Base-by-base conservation (phyloP, 2,329 filamentous ascomycete species). In the Shiraia sp. region DNA sequence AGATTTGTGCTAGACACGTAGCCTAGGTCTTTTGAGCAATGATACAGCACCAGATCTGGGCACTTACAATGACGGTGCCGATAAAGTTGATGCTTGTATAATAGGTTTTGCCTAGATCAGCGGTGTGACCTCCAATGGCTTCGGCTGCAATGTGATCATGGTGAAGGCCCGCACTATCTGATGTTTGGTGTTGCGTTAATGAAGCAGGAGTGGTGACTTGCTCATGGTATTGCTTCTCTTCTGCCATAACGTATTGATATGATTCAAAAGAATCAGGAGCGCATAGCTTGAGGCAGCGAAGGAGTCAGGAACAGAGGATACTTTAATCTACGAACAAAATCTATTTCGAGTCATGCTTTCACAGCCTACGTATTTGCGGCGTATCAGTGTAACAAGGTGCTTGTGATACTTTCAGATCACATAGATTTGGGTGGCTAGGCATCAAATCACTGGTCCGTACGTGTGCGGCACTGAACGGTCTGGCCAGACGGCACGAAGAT, bases 1-100 rank as follows among this genome's bases (percentile, higher is more conserved):
- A 57, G 16, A 65, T 63, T 28, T 65, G 60, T 15, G 61, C 59
- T 19, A 65, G 44, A 46, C 61, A 65, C 31, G 59, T 60, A 3
- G 57, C 61, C 61, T 65, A 15, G 17, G 3, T 9, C 25, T 29
- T 4, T 30, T 45, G 3, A 45, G 43, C 9, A 25, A 16, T 16
- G n/a, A 10, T 10, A 5, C 9, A 15, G 9, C 10, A 10, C 12
- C 3, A 19, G n/a, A 2, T 16, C 4, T 27, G 10, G 10, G 13
- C 19, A 52, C 59, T 36, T 38, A 65, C 59, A 40, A 61, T 47
- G 25, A 65, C 56, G 13, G 62, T 65, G 10, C 62, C 62, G 22
- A 64, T 61, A 35, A 65, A 64, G 10, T 49, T 51, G 1, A 47
- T 4, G 29, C 59, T 62, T 3, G 41, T 47, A 31, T 52, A 65